Evolutionary conservation across 2,329 filamentous ascomycete species (phyloP), one percentile per base, ranked within the genome.

Genomic region (Mycosphaerella arachidis): DNA sequence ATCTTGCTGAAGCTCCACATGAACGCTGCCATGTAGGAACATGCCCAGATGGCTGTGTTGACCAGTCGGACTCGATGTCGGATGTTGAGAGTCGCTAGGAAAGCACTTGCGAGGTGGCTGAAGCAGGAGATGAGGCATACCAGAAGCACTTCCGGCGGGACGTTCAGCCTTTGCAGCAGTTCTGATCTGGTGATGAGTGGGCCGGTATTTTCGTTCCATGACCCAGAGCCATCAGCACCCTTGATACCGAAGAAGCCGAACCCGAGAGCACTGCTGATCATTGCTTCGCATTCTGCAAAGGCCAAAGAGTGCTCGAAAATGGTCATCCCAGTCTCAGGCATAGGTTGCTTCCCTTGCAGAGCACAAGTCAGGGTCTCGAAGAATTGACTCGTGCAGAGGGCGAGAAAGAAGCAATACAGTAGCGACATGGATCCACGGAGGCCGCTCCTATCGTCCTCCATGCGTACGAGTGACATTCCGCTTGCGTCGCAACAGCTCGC

Each of bases 231-330:
- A 29, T 55, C 45, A 18, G 35, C 45, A n/a, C 67, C 31, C 74
- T 79, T 58, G 82, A 71, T 64, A 27, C 82, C 80, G 68, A 90
- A 88, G 67, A 89, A 86, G 0, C 87, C 86, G 74, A 92, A 85
- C 12, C 88, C 88, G 13, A 96, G 83, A 54, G 92, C 89, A 65
- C 87, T 90, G 67, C 87, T 87, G 50, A 97, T 87, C 64, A 92
- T 89, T 31, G 90, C 88, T 73, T 99, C 94, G 8, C 93, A 93
- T 75, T 99, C 94, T 10, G 93, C 91, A 76, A 97, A 99, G 2
- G 93, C 93, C 8, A 99, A 81, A 0, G 92, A 97, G 71, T 97
- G 92, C 73, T 99, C 94, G 69, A 97, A 96, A 1, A 97, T 84
- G 0, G 92, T 96, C 90, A 97, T 96, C 18, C 92, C 92, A 1